Percentiles rank a stretch among this genome's conserved stretches.
Conservation (phyloP, 2,329 filamentous ascomycete genomes). For the Pestalotiopsis sp. region DNA sequence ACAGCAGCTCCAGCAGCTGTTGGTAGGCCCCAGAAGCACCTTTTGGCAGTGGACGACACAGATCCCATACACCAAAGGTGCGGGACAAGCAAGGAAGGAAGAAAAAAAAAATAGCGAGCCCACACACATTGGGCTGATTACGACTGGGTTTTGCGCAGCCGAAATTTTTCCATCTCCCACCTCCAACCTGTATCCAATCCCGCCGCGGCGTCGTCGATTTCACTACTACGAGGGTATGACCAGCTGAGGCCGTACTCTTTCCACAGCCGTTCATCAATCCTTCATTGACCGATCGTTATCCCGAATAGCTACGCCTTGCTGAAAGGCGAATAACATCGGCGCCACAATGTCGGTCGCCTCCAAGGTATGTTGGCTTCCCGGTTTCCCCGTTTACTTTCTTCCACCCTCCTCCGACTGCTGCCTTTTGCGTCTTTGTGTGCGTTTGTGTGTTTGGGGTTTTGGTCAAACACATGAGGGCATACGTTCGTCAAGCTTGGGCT, state of each 20-base stretch:
- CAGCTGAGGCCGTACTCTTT: constrained; percentile 34
- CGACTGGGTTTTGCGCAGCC: constrained; percentile 1
- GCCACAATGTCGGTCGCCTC: constrained; percentile 64
- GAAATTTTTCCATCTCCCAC: constrained; percentile 1
- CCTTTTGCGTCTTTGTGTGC: not conserved
- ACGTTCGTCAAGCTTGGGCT: not conserved
- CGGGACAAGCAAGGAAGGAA: not conserved
- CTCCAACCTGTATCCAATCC: not conserved
- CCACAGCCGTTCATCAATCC: constrained; percentile 20
- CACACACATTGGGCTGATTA: constrained; percentile 4
- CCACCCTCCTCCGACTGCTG: not conserved
- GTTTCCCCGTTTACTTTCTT: not conserved
- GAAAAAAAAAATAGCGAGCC: not conserved
- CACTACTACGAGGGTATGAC: constrained; percentile 31
- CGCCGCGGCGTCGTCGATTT: constrained; percentile 18
- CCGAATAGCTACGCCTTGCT: constrained; percentile 42
- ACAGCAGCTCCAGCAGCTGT: not conserved
- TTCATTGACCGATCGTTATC: constrained; percentile 31
- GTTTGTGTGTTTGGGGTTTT: not conserved
- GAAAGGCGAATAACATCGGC: constrained; percentile 52
- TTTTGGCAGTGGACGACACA: not conserved
- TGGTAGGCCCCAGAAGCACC: not conserved
- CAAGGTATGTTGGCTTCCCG: constrained; percentile 45
- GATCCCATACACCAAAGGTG: not conserved
- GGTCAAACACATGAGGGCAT: not conserved